Evolutionary conservation across 1,284 basidiomycete species (phyloP), one percentile per base, ranked within the genome.

Genomic region (Ustilago curta): DNA sequence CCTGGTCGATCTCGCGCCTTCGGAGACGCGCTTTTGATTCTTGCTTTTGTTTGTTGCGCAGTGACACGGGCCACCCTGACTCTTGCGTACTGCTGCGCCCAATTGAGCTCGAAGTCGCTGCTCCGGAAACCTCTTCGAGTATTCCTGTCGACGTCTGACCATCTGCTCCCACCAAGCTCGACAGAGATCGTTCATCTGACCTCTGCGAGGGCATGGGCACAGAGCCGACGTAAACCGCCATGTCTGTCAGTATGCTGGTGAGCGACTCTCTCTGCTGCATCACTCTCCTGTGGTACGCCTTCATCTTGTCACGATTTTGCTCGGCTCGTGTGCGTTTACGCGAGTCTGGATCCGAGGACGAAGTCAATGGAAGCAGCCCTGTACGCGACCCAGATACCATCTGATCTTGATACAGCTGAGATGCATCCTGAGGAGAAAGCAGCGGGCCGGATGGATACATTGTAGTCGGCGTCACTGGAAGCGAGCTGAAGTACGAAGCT

Each of bases 221-320:
- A 8, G 61, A 43, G 23, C 65, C 65, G 14, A 73, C 60, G 42
- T 67, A 58, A n/a, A 58, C 35, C 9, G 57, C 43, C 53, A 73
- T 27, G 7, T 73, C 70, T 2, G 53, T 50, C 2, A 73, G 65
- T 14, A 68, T 49, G n/a, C 53, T 60, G 19, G 60, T 49, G 16
- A 73, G 64, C 16, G 65, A 60, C 18, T 73, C 70, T 21, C 70
- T n/a, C 37, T 73, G 70, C 50, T 73, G 70, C 70, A 73, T 73
- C 12, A 73, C 70, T 8, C 70, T 44, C 18, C 61, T 35, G 44
- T 73, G 70, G 39, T 73, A 73, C 7, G 70, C 70, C 51, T 68
- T 73, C 70, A 73, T 73, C 56, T 73, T 73, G 52, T 68, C 65
- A 27, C 70, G 64, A n/a, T 73, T 73, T 50, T 68, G 70, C 45